Evolutionary conservation across 2,329 filamentous ascomycete genomes (phyloP), one percentile per base, ranked within the genome.

Genomic region (Reticulascus tulasneorum): DNA sequence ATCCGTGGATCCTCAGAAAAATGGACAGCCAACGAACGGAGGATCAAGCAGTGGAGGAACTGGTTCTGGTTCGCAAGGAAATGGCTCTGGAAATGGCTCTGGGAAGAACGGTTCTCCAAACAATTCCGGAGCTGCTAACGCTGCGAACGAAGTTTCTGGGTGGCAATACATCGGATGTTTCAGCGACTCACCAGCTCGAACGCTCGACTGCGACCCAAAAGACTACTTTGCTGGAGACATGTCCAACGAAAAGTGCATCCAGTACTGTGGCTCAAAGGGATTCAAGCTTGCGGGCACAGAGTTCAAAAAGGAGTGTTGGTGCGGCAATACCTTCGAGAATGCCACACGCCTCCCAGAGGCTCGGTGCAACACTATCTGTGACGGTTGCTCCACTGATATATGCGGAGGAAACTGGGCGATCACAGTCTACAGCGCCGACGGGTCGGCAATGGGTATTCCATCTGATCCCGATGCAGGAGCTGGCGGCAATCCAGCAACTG

Each of bases 271-370:
- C 4, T 47, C 45, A 11, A 54, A 55, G 9, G 62, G 62, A 5
- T 69, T 62, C 45, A 42, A 45, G 3, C 64, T 69, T 40, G 71
- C 72, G 6, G 73, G 73, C 6, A 58, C 73, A 1, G 70, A 77
- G 48, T 69, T 67, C 42, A 59, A 57, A 7, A 51, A 54, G 15
- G 67, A 77, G 47, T 78, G 75, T 50, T 78, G 67, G 59, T 79
- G 72, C 44, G 67, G 62, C 22, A 45, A 47, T 27, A 32, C 33
- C 6, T 46, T 46, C 34, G 37, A 44, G 13, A 16, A 38, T 15
- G 43, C 43, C 9, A 25, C 27, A 13, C 40, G 40, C 5, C 29
- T 46, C 12, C 37, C 43, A 8, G 23, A 40, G 11, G 25, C 38
- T 9, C 24, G 36, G 19, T 46, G 43, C 34, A 29, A 33, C 34